A percentile compares a stretch with the other conserved stretches of the same genome.
These are phyloP conservation scores for Miscanthus sacchariflorus DNA, from an alignment of 202 grass and related monocot genomes.

Conservation along the genomic window DNA sequence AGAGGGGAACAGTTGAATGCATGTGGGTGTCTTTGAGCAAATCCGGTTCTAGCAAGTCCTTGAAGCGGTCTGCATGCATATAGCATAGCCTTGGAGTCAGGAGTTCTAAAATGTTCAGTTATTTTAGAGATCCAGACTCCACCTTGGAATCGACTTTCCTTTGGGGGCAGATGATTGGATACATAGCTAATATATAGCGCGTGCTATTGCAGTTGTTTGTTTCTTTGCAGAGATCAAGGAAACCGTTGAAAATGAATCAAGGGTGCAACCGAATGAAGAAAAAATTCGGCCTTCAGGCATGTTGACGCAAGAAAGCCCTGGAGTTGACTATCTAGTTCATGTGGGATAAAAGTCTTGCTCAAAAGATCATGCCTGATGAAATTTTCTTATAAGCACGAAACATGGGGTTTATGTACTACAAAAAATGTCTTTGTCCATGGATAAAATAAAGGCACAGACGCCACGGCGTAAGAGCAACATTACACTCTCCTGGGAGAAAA, in stretches of 20 bases:
- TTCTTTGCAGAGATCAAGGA: neutral
- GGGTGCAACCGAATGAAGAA: neutral
- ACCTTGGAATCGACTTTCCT: neutral
- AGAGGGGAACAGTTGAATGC: neutral
- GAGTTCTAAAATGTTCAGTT: neutral
- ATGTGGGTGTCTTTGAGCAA: neutral
- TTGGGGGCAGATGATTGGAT: neutral
- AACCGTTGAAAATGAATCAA: conserved; percentile 2
- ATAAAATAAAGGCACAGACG: neutral
- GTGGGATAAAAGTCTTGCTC: no score
- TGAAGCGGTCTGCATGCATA: neutral
- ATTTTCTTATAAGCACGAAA: neutral
- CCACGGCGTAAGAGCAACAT: neutral
- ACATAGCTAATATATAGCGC: neutral
- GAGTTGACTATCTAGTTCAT: no score
- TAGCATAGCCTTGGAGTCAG: neutral
- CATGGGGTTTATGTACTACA: neutral
- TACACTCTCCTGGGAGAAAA: neutral
- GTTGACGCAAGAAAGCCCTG: no score
- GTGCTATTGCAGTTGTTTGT: neutral
- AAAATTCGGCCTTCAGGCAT: no score
- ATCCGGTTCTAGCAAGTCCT: neutral
- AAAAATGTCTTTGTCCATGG: neutral
- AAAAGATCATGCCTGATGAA: neutral
- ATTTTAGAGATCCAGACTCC: no score